A percentile compares a stretch with the other conserved stretches of the same genome.
Conservation (phyloP, 148 eudicot genomes). For the Heliamphora exappendiculata region DNA sequence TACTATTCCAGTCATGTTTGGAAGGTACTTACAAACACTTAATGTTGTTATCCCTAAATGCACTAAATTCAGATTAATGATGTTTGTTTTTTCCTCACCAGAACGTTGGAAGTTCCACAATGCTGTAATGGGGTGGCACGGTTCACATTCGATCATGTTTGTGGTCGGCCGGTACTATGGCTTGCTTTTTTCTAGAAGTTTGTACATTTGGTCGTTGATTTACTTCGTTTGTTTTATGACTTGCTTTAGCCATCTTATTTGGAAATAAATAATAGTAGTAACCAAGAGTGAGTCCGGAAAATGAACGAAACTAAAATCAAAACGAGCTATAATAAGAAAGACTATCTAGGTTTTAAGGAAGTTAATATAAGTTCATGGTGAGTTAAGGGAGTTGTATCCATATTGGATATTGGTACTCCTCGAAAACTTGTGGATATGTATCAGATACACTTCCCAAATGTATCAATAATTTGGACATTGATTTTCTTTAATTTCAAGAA, state of each 20-base stretch:
- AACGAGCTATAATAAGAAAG: not conserved
- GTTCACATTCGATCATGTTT: conserved; percentile 75
- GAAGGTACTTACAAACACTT: conserved; percentile 51
- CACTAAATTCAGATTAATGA: not conserved
- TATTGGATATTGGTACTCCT: too few relatives aligned
- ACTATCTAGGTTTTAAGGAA: not conserved
- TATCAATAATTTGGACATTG: too few relatives aligned
- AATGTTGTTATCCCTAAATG: not conserved
- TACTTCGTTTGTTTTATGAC: not conserved
- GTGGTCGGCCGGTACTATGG: conserved; percentile 76
- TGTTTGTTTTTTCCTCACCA: conserved; percentile 16
- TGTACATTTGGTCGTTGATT: not conserved
- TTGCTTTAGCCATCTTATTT: not conserved
- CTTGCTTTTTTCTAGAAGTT: not conserved
- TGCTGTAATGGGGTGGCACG: conserved; percentile 89
- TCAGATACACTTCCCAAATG: too few relatives aligned
- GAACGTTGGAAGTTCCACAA: conserved; percentile 68
- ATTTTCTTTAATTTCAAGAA: too few relatives aligned
- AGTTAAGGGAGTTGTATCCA: not conserved
- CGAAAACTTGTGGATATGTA: too few relatives aligned
- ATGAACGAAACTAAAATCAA: not conserved
- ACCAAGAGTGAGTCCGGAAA: not conserved
- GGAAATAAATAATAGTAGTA: not conserved
- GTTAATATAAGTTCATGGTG: not conserved
- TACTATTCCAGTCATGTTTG: conserved; percentile 86